Evolutionary conservation across 106 monocot species (phyloP).

Genomic region (Phalaenopsis equestris): DNA sequence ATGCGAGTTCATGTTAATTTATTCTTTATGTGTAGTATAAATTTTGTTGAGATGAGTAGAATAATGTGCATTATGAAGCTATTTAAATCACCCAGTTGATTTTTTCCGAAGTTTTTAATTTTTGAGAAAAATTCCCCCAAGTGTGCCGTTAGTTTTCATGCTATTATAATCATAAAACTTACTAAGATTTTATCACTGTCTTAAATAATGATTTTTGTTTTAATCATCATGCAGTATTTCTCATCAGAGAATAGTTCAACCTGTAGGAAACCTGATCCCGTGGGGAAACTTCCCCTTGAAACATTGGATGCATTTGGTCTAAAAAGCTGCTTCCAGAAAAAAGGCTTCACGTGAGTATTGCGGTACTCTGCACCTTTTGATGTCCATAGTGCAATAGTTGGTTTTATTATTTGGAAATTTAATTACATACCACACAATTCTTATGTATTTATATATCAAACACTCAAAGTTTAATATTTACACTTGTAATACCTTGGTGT

Average conservation of each 20-base stretch:
- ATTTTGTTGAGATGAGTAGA: neutral
- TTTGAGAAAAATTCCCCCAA: neutral
- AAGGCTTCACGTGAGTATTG: constrained; percentile 85
- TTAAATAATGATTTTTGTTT: neutral
- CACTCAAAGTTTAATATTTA: no score
- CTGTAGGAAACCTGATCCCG: constrained; percentile 67
- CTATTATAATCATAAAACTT: neutral
- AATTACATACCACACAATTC: no score
- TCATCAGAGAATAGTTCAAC: neutral
- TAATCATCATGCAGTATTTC: constrained; percentile 1
- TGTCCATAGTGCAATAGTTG: neutral
- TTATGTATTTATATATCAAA: no score
- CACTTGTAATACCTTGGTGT: no score
- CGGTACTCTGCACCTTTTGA: neutral
- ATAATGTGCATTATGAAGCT: neutral
- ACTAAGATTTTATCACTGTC: neutral
- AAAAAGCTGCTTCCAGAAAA: constrained; percentile 64
- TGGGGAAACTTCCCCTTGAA: constrained; percentile 81
- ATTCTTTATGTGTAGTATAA: neutral
- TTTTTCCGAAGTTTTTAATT: neutral
- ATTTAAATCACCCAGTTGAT: neutral
- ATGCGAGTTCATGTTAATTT: neutral
- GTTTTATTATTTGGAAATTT: neutral
- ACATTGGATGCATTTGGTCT: constrained; percentile 58
- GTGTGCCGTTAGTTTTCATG: neutral